phyloP scores from a whole-genome alignment of 2,329 filamentous ascomycete genomes.

The Diaporthe vaccinii region DNA sequence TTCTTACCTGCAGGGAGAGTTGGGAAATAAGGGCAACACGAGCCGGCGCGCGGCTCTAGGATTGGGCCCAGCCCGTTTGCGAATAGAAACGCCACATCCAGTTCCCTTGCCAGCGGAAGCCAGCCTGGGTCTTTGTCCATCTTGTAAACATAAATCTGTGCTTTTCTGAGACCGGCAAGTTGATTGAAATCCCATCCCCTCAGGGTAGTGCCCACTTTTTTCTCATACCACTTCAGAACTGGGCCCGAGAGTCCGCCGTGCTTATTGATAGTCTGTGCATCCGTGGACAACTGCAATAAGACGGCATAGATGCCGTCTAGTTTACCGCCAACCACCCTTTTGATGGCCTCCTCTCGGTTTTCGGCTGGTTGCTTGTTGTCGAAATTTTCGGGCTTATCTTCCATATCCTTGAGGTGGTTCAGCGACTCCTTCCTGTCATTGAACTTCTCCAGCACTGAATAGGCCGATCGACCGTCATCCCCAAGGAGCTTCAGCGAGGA shows the following conservation, averaged over 20 bases:
- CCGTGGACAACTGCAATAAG: accelerated
- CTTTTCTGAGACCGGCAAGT: not conserved
- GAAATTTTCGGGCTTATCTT: not conserved
- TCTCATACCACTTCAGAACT: not conserved
- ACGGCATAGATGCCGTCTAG: not conserved
- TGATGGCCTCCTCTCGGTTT: not conserved
- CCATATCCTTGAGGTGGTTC: not conserved
- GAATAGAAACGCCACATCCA: not conserved
- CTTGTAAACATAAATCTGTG: not conserved
- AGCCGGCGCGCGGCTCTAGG: not conserved
- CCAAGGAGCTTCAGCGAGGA: not conserved
- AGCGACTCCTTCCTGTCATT: not conserved
- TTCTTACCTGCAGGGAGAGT: not conserved
- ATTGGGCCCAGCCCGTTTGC: not conserved
- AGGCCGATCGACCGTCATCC: not conserved
- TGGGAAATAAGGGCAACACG: not conserved
- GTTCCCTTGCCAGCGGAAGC: not conserved
- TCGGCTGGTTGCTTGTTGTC: not conserved
- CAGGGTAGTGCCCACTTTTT: not conserved
- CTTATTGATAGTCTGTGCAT: not conserved
- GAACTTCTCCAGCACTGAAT: not conserved
- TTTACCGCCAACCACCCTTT: not conserved
- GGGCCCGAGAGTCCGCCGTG: not conserved
- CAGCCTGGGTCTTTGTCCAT: not conserved
- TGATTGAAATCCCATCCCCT: not conserved